Conservation (phyloP, 208 protist genomes). For the Tritrichomonas musculus region DNA sequence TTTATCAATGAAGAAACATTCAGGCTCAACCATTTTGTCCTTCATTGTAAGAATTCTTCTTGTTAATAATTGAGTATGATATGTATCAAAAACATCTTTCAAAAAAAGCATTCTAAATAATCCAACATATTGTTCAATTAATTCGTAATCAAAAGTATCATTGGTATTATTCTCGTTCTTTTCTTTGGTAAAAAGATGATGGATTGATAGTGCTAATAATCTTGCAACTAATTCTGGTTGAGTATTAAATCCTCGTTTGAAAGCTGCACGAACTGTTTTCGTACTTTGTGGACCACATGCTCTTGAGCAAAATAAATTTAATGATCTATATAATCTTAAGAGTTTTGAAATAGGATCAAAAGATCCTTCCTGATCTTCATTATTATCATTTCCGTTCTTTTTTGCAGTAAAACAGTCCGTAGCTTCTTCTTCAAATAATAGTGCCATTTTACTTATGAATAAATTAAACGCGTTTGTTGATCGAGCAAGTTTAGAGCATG, state of each 20-base stretch:
- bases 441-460: not conserved
- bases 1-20: not conserved
- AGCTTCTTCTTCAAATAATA: slow-evolving; percentile 12
- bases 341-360: not conserved
- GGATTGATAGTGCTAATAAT: not conserved
- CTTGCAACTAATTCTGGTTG: not conserved
- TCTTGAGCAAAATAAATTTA: not conserved
- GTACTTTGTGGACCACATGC: not conserved
- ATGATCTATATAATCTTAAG: not conserved
- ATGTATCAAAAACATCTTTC: slow-evolving; percentile 12
- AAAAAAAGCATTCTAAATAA: not conserved
- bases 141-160: not conserved
- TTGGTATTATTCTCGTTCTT: no score
- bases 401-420: not conserved
- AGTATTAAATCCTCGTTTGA: not conserved
- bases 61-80: not conserved
- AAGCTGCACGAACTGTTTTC: not conserved
- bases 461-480: not conserved
- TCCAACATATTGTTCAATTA: not conserved
- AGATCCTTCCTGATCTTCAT: no score
- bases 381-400: no score
- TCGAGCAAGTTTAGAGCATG: not conserved
- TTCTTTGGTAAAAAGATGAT: not conserved
- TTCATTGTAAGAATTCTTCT: not conserved
- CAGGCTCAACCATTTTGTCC: not conserved